phyloP scores from a whole-genome alignment of 2,329 filamentous ascomycete genomes.

The Eutypella sp. region DNA sequence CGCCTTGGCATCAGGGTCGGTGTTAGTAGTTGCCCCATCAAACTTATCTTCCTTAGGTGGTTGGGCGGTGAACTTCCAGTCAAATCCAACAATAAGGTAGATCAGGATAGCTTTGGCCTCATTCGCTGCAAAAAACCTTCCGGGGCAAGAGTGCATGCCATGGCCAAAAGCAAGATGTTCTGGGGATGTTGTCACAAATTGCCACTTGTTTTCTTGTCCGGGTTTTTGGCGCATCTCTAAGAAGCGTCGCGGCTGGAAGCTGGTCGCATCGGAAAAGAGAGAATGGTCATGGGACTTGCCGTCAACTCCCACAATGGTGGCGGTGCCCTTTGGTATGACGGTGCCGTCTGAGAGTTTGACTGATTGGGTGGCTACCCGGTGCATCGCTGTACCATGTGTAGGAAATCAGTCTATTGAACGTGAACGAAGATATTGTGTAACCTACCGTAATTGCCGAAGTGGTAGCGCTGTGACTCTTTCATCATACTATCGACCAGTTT shows the following conservation, averaged over 20 bases:
- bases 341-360: slow-evolving; percentile 16
- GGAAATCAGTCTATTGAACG: not conserved
- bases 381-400: slow-evolving; percentile 11
- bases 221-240: slow-evolving; percentile 13
- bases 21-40: too few relatives aligned
- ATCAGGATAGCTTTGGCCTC: slow-evolving; percentile 27
- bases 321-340: slow-evolving; percentile 14
- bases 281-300: slow-evolving; percentile 20
- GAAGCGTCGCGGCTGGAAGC: slow-evolving; percentile 17
- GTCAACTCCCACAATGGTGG: slow-evolving; percentile 4
- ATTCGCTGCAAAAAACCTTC: slow-evolving; percentile 28
- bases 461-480: slow-evolving; percentile 32
- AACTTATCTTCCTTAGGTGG: too few relatives aligned
- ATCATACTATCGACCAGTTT: slow-evolving; percentile 31
- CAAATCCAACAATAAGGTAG: slow-evolving; percentile 21
- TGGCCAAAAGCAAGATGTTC: slow-evolving; percentile 31
- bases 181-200: slow-evolving; percentile 24
- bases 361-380: slow-evolving; percentile 12
- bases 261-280: slow-evolving; percentile 17
- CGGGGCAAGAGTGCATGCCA: slow-evolving; percentile 28
- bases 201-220: slow-evolving; percentile 16
- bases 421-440: slow-evolving; percentile 12
- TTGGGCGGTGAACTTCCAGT: slow-evolving; percentile 21
- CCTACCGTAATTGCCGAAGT: slow-evolving; percentile 17
- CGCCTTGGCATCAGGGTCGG: too few relatives aligned